Conservation (phyloP, 495 filamentous ascomycete species). For the Aspergillus olivimuriae region DNA sequence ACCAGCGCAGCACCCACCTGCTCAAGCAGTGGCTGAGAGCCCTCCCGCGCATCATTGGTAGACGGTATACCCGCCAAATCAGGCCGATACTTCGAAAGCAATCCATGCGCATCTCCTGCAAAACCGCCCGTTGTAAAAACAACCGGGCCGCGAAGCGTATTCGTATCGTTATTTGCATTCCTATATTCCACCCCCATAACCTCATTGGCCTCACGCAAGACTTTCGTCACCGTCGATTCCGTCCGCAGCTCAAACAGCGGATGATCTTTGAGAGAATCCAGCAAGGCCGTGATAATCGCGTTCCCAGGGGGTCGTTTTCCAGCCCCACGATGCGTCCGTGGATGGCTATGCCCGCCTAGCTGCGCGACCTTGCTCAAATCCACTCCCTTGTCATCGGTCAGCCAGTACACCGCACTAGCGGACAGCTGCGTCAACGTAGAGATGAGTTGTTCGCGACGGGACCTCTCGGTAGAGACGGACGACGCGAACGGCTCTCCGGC, state of each 20-base stretch:
- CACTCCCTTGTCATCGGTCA: slow-evolving; percentile 42
- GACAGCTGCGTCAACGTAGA: slow-evolving; percentile 32
- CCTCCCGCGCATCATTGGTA: slow-evolving; percentile 51
- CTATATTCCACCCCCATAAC: slow-evolving; percentile 17
- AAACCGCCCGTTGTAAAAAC: slow-evolving; percentile 54
- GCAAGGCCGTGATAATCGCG: slow-evolving; percentile 44
- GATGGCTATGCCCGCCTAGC: slow-evolving; percentile 45
- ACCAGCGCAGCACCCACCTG: slow-evolving; percentile 42
- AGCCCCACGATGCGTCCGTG: slow-evolving; percentile 49
- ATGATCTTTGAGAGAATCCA: slow-evolving; percentile 35
- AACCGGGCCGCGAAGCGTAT: slow-evolving; percentile 40
- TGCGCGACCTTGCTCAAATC: slow-evolving; percentile 49
- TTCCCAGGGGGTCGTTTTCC: slow-evolving; percentile 45
- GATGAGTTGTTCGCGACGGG: slow-evolving; percentile 36
- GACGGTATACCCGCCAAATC: slow-evolving; percentile 52
- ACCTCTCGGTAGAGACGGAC: slow-evolving; percentile 1
- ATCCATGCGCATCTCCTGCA: slow-evolving; percentile 48
- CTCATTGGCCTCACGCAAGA: slow-evolving; percentile 23
- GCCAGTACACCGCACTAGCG: slow-evolving; percentile 42
- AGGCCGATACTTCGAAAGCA: slow-evolving; percentile 47
- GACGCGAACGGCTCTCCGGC: slow-evolving; percentile 17
- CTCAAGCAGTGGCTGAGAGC: slow-evolving; percentile 40
- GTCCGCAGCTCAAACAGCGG: slow-evolving; percentile 40
- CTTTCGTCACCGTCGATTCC: slow-evolving; percentile 35
- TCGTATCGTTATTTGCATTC: slow-evolving; percentile 10